Percentiles rank a stretch among this genome's conserved stretches.
phyloP scores from a whole-genome alignment of 495 filamentous ascomycete genomes.

The Aspergillus hancockii region DNA sequence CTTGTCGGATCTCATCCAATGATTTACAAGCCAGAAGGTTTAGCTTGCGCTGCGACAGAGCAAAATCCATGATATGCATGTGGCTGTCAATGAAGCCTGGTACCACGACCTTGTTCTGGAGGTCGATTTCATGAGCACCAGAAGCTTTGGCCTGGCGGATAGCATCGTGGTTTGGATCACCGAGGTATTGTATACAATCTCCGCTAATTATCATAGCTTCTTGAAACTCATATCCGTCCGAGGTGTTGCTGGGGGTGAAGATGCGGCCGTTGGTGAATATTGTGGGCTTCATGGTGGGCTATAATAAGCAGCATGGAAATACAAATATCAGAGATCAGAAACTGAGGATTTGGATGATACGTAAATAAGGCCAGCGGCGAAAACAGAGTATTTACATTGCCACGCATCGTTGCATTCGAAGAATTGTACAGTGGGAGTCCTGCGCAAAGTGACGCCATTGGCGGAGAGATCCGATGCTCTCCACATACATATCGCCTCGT shows the following conservation, averaged over 20 bases:
- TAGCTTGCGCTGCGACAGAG: slow-evolving; percentile 58
- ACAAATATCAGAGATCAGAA: no score
- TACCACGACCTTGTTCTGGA: slow-evolving; percentile 50
- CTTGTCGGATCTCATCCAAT: slow-evolving; percentile 52
- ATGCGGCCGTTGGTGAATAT: slow-evolving; percentile 49
- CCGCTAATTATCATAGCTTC: slow-evolving; percentile 42
- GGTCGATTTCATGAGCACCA: slow-evolving; percentile 39
- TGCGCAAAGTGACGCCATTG: slow-evolving; percentile 2
- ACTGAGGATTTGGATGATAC: no score
- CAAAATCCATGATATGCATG: slow-evolving; percentile 62
- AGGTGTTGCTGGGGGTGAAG: slow-evolving; percentile 34
- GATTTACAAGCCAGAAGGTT: slow-evolving; percentile 54
- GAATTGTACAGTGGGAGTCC: background rate
- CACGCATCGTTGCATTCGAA: background rate
- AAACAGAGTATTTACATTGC: background rate
- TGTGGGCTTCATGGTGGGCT: slow-evolving; percentile 30
- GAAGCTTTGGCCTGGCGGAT: slow-evolving; percentile 30
- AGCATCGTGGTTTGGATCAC: slow-evolving; percentile 34
- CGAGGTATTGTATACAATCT: slow-evolving; percentile 42
- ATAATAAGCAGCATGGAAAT: background rate
- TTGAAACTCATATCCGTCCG: slow-evolving; percentile 34
- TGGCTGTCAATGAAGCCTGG: slow-evolving; percentile 69
- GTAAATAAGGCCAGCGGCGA: no score
- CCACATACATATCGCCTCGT: background rate
- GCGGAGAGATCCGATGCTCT: background rate